phyloP scores from a whole-genome alignment of 1,284 basidiomycete species.

The Cutaneotrichosporon mucoides region DNA sequence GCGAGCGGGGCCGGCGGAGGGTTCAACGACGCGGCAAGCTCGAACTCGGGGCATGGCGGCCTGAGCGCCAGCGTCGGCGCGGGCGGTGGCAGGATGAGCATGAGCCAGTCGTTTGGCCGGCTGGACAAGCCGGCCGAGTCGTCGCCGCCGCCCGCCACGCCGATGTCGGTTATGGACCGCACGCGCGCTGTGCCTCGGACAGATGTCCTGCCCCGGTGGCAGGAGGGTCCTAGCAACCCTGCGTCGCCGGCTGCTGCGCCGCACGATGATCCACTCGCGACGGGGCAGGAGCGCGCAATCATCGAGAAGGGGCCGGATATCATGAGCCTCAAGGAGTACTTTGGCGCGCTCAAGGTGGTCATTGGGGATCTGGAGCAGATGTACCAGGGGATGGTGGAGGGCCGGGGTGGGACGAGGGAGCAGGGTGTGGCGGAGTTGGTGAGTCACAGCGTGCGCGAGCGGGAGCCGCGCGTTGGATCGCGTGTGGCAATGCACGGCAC shows the following conservation, averaged over 20 bases:
- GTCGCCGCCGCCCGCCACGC: neutral
- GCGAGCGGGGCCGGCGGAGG: neutral
- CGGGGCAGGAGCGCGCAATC: slow-evolving; percentile 37
- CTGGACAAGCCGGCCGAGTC: neutral
- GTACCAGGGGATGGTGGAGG: slow-evolving; percentile 39
- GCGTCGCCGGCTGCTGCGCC: neutral
- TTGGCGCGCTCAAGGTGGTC: slow-evolving; percentile 39
- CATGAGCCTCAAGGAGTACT: slow-evolving; percentile 41
- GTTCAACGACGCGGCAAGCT: neutral
- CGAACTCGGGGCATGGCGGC: neutral
- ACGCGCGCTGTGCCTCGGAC: slow-evolving; percentile 13
- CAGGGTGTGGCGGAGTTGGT: slow-evolving; percentile 43
- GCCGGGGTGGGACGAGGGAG: slow-evolving; percentile 41
- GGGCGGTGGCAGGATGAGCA: too few relatives aligned
- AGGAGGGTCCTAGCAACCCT: neutral
- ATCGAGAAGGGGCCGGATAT: slow-evolving; percentile 39
- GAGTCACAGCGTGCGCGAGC: slow-evolving; percentile 10
- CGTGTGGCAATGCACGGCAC: too few relatives aligned
- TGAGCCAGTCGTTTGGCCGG: too few relatives aligned
- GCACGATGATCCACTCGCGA: slow-evolving; percentile 6
- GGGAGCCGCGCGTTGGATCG: too few relatives aligned
- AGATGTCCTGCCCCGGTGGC: slow-evolving; percentile 15
- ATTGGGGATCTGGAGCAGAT: slow-evolving; percentile 45
- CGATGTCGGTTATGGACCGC: slow-evolving; percentile 18
- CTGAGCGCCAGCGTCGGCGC: too few relatives aligned